Percentiles rank a stretch among this genome's conserved stretches.
phyloP scores from a whole-genome alignment of 2,329 filamentous ascomycete species.

The Fusarium gaditjirri region DNA sequence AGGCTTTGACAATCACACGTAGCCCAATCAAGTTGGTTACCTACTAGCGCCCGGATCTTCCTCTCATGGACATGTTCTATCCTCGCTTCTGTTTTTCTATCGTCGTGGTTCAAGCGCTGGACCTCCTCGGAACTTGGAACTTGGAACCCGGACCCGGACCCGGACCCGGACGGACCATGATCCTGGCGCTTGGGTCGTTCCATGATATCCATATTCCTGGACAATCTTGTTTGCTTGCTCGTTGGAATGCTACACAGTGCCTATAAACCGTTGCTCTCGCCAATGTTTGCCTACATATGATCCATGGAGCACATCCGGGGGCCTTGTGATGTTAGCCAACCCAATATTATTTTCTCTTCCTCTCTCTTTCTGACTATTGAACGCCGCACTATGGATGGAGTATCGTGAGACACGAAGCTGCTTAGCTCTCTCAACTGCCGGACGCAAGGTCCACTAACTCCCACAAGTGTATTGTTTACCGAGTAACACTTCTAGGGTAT shows the following conservation, averaged over 20 bases:
- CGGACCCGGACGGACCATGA: constrained; percentile 18
- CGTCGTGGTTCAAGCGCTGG: constrained; percentile 6
- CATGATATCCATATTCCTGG: constrained; percentile 2
- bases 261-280: neutral
- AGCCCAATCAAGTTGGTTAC: constrained; percentile 1
- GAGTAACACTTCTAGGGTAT: constrained; percentile 15
- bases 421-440: constrained; percentile 29
- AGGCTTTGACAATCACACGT: constrained; percentile 7
- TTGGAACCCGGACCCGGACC: too few species aligned
- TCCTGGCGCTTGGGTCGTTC: constrained; percentile 25
- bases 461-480: constrained; percentile 14
- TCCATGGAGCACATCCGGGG: constrained; percentile 25
- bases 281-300: constrained; percentile 9
- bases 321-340: constrained; percentile 3
- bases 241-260: constrained; percentile 29
- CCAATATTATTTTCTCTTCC: neutral
- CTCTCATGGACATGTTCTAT: neutral
- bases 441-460: constrained; percentile 22
- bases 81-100: constrained; percentile 3
- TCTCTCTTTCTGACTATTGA: neutral
- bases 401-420: neutral
- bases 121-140: constrained; percentile 4
- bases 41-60: neutral
- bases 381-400: neutral
- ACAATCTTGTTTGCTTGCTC: constrained; percentile 12